Evolutionary conservation across 1,284 basidiomycete genomes (phyloP).

Genomic region (Moniliophthora roreri): DNA sequence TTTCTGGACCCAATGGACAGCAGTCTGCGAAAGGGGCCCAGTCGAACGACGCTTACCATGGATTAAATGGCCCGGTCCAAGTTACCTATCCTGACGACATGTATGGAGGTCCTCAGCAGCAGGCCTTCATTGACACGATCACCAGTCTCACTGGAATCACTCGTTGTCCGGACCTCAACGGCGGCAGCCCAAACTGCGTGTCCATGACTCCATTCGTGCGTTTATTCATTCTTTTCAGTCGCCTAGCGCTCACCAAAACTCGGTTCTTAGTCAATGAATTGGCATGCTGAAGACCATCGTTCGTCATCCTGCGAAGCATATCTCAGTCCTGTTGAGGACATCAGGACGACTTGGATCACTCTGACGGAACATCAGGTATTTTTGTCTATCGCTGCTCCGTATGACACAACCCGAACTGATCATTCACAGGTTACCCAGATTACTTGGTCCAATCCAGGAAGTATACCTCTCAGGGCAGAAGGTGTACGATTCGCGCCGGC

Average conservation of each 20-base stretch:
- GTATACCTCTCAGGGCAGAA: conserved; percentile 30
- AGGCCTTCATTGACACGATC: conserved; percentile 49
- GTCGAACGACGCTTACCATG: conserved; percentile 47
- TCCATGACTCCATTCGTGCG: conserved; percentile 49
- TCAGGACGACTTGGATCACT: conserved; percentile 35
- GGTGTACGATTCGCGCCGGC: conserved; percentile 34
- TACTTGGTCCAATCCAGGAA: conserved; percentile 25
- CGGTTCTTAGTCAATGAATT: too few relatives aligned
- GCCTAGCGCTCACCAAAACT: too few relatives aligned
- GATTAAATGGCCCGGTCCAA: conserved; percentile 52
- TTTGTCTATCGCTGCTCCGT: background rate
- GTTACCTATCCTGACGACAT: conserved; percentile 49
- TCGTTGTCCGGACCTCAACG: conserved; percentile 49
- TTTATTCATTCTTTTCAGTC: background rate
- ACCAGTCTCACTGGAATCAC: conserved; percentile 46
- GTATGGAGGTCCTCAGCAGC: conserved; percentile 57
- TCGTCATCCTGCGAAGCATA: conserved; percentile 37
- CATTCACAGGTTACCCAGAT: conserved; percentile 32
- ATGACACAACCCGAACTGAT: background rate
- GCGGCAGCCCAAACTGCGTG: conserved; percentile 56
- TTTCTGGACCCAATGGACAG: conserved; percentile 49
- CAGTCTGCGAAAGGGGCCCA: conserved; percentile 50
- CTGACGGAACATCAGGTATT: conserved; percentile 30
- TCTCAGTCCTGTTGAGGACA: conserved; percentile 32
- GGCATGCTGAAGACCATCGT: conserved; percentile 25